Conservation (phyloP, 441 rosid genomes). For the Pelargonium cotyledonis region DNA sequence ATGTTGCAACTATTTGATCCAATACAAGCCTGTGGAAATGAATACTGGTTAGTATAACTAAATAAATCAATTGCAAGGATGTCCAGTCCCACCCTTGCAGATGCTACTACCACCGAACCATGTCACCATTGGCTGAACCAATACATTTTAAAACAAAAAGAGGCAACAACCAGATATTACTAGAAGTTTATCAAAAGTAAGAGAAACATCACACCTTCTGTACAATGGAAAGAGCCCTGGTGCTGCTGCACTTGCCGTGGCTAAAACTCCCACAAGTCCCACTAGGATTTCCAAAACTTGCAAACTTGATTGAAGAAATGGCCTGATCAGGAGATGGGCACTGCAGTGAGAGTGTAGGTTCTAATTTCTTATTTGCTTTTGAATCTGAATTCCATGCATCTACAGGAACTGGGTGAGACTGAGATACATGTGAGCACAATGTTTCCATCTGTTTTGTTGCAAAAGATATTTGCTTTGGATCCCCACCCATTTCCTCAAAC, state of each 20-base stretch:
- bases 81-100: not conserved
- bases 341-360: constrained; percentile 43
- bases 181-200: not conserved
- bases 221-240: constrained; percentile 49
- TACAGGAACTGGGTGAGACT: constrained; percentile 69
- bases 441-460: constrained; percentile 45
- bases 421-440: constrained; percentile 58
- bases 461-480: constrained; percentile 65
- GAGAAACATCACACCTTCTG: constrained; percentile 43
- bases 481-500: constrained; percentile 89
- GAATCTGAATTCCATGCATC: constrained; percentile 60
- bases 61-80: not conserved
- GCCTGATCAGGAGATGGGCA: constrained; percentile 64
- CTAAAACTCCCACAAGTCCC: constrained; percentile 81
- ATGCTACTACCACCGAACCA: not conserved
- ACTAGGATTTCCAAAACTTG: constrained; percentile 78
- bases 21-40: constrained; percentile 60
- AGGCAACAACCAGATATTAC: not conserved
- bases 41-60: constrained; percentile 10
- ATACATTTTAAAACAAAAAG: too few relatives aligned
- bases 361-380: constrained; percentile 29
- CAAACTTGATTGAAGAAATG: constrained; percentile 71
- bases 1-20: constrained; percentile 70
- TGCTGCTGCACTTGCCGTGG: constrained; percentile 58
- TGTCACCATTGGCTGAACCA: too few relatives aligned